These are phyloP conservation scores for Leptomonas pyrrhocoris DNA, from an alignment of 208 protist genomes.

Conservation along the genomic window DNA sequence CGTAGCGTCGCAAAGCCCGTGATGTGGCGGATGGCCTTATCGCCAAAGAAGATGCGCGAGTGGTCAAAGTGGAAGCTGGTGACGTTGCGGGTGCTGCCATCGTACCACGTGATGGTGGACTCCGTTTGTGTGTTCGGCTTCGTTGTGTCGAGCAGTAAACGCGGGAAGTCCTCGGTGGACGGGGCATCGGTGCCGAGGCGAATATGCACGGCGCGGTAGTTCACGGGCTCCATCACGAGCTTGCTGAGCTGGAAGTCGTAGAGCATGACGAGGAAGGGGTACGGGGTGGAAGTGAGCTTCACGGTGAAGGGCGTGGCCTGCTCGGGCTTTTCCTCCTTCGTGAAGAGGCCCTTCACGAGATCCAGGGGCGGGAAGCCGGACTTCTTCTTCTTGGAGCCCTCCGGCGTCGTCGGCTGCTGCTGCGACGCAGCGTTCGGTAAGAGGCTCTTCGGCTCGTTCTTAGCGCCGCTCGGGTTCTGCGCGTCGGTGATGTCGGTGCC, in stretches of 20 bases:
- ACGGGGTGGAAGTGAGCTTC: conserved; percentile 37
- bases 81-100: conserved; percentile 23
- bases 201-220: conserved; percentile 55
- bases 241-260: conserved; percentile 46
- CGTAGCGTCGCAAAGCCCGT: conserved; percentile 50
- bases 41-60: conserved; percentile 42
- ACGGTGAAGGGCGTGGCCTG: conserved; percentile 46
- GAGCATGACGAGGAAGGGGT: conserved; percentile 46
- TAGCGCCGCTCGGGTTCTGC: conserved; percentile 1
- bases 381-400: conserved; percentile 33
- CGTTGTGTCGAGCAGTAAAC: conserved; percentile 43
- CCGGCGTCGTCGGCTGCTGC: neutral
- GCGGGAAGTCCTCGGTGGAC: conserved; percentile 36
- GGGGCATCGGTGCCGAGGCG: conserved; percentile 40
- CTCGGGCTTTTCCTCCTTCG: conserved; percentile 31
- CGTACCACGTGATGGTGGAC: conserved; percentile 31
- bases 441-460: neutral
- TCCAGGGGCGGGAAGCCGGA: conserved; percentile 26
- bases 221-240: conserved; percentile 39
- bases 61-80: conserved; percentile 40
- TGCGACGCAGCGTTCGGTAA: neutral
- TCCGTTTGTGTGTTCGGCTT: conserved; percentile 26
- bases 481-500: conserved; percentile 33
- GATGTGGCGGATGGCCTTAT: conserved; percentile 52
- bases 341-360: conserved; percentile 38